Evolutionary conservation across 2,329 filamentous ascomycete genomes (phyloP).

Genomic region (Arthrinium phaeospermum): DNA sequence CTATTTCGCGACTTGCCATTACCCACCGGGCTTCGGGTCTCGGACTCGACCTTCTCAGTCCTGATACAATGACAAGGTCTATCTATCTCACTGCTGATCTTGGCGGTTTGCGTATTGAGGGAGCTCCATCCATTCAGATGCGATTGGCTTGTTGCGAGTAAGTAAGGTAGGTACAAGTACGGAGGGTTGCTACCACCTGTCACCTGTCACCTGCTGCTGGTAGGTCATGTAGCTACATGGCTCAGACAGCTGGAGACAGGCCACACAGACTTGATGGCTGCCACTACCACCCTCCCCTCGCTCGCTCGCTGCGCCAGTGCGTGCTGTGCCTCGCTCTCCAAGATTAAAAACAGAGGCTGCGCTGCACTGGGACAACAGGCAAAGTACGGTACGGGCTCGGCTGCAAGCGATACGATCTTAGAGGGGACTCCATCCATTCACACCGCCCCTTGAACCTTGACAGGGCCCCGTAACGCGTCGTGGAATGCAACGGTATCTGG

Average conservation of each 20-base stretch:
- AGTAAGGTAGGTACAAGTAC: too few species aligned
- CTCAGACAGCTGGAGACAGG: too few species aligned
- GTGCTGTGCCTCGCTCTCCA: background rate
- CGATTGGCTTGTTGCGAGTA: background rate
- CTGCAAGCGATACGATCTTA: constrained; percentile 1
- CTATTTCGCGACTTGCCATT: background rate
- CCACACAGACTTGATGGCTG: too few species aligned
- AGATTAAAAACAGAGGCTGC: background rate
- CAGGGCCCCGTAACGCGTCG: background rate
- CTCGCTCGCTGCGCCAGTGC: background rate
- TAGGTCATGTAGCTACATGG: background rate
- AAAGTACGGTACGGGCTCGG: constrained; percentile 1
- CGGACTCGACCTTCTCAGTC: background rate
- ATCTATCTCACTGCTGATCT: background rate
- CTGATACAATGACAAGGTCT: background rate
- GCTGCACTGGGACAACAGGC: background rate
- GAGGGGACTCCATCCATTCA: background rate
- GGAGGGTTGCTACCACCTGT: background rate
- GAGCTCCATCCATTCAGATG: background rate
- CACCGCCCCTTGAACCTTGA: constrained; percentile 9
- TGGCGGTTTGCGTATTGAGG: background rate
- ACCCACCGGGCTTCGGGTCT: background rate
- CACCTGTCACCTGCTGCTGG: background rate
- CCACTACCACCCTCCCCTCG: background rate
- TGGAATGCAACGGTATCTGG: constrained; percentile 6